Base-by-base conservation (phyloP, 2,329 filamentous ascomycete species). In the Elsinoe batatas region DNA sequence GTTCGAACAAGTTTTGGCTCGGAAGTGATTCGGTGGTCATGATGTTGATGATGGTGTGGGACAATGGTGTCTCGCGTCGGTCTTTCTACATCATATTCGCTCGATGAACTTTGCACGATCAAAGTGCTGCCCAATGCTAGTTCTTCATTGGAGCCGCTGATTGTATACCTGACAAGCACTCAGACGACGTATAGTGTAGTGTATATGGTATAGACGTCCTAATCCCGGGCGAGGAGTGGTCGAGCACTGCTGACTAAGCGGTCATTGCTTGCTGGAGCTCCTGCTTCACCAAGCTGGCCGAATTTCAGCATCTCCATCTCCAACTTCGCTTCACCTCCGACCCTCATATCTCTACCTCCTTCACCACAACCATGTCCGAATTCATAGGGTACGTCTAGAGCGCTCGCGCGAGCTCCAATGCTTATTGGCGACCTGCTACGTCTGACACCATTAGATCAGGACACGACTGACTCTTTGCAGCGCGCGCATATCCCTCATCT, bases 401-500 rank as follows among this genome's bases (percentile, higher is more conserved):
- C 26, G 7, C 3, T 30, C 26, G 26, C 26, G 26, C 26, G 26
- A 30, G 26, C 26, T 11, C 40, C 8, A 44, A 26, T 22, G 10
- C 20, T 12, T 10, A 2, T 13, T n/a, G 18, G 12, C 40, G 12
- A 11, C 10, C 5, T n/a, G 10, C 8, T 8, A 2, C 20, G 30
- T 26, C 13, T n/a, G 18, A 13, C 3, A 18, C 4, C 13, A 22
- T 44, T 3, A 18, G 18, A 44, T 68, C 57, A 58, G 65, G 18
- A 49, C 35, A 38, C 33, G 20, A 61, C 43, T 56, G 53, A 60
- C 56, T 20, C 22, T 30, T 40, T 61, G 64, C 72, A 91, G 89
- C 74, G 88, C 91, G 74, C 86, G 87, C 71, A 96, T 96, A 78
- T 95, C 90, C 60, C 83, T 96, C 75, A 93, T 96, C 74, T 96